phyloP scores from a whole-genome alignment of 257 asterid genomes.

The Linderniella brevidens region DNA sequence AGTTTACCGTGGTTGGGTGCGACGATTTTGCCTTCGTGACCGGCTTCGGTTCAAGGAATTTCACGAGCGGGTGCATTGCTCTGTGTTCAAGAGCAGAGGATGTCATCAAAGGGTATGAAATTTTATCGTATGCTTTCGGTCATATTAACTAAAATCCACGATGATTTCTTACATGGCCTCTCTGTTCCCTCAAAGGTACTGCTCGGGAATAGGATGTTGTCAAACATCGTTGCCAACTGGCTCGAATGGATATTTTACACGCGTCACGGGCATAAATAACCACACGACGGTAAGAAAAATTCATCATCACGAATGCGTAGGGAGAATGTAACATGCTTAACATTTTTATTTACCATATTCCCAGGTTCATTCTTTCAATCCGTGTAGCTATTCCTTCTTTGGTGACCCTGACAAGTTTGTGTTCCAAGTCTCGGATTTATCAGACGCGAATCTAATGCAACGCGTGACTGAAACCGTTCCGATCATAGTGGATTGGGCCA shows the following conservation, averaged over 20 bases:
- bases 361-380: constrained; percentile 21
- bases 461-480: constrained; percentile 22
- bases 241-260: background rate
- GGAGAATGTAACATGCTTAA: no score
- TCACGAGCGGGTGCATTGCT: constrained; percentile 40
- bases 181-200: constrained; percentile 7
- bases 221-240: constrained; percentile 56
- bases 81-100: constrained; percentile 24
- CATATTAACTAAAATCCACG: no score
- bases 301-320: no score
- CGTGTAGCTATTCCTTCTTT: constrained; percentile 54
- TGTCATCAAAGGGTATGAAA: constrained; percentile 12
- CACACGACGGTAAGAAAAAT: constrained; percentile 11
- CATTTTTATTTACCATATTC: no score
- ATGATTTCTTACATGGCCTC: no score
- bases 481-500: constrained; percentile 50
- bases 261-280: constrained; percentile 10
- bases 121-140: no score
- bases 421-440: constrained; percentile 26
- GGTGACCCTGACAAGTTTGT: constrained; percentile 31
- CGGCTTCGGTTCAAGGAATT: constrained; percentile 9
- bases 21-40: constrained; percentile 28
- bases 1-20: constrained; percentile 48
- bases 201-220: constrained; percentile 67
- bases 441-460: constrained; percentile 24